Conservation (phyloP, 805 yeast species). For the Metschnikowia corniflorae region DNA sequence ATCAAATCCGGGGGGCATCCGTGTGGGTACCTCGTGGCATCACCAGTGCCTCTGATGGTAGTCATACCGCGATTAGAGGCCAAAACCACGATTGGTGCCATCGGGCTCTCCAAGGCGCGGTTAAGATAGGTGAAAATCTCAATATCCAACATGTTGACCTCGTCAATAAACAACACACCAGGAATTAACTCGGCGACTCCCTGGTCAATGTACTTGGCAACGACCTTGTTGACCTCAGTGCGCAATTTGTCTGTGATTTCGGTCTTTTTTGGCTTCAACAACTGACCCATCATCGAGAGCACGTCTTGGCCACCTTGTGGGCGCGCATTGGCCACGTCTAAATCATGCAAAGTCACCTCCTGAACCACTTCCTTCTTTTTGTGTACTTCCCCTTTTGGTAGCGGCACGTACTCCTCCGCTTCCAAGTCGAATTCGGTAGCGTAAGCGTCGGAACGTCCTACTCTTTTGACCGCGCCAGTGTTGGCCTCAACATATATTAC, state of each 20-base stretch:
- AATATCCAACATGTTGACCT: slow-evolving; percentile 96
- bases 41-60: slow-evolving; percentile 83
- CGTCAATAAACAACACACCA: slow-evolving; percentile 96
- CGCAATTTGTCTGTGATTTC: slow-evolving; percentile 95
- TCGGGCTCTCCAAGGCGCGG: slow-evolving; percentile 85
- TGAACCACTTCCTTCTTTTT: slow-evolving; percentile 97
- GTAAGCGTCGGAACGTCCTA: slow-evolving; percentile 97
- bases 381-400: slow-evolving; percentile 98
- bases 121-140: slow-evolving; percentile 95
- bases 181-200: slow-evolving; percentile 98
- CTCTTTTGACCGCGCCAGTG: slow-evolving; percentile 95
- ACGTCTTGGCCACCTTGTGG: slow-evolving; percentile 98
- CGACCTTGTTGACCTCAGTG: slow-evolving; percentile 91
- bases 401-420: slow-evolving; percentile 97
- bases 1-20: slow-evolving; percentile 95
- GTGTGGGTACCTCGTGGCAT: slow-evolving; percentile 82
- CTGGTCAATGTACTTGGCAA: slow-evolving; percentile 92
- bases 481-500: slow-evolving; percentile 96
- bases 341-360: slow-evolving; percentile 93
- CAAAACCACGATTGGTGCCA: slow-evolving; percentile 91
- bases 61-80: slow-evolving; percentile 96
- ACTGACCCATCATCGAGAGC: slow-evolving; percentile 93
- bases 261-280: slow-evolving; percentile 92
- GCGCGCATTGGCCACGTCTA: slow-evolving; percentile 93
- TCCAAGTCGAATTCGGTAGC: slow-evolving; percentile 98